Evolutionary conservation across 2,329 filamentous ascomycete genomes (phyloP).

Genomic region (Phialophora verrucosa): DNA sequence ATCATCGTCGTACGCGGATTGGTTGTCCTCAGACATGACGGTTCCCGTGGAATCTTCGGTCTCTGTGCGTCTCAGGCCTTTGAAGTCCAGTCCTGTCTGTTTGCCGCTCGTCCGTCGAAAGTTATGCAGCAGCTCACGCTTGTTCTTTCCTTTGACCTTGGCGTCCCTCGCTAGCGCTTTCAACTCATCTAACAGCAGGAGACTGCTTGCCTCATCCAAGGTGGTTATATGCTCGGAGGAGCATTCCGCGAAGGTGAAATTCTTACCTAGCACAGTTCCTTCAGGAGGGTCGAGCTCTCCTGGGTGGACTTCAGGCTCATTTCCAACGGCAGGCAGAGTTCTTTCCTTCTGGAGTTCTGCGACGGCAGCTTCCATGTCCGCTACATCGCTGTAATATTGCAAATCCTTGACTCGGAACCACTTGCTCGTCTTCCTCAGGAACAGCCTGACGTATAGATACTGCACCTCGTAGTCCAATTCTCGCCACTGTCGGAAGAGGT

Average conservation of each 20-base stretch:
- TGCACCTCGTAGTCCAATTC: constrained; percentile 80
- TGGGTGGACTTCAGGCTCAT: constrained; percentile 47
- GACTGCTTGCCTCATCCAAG: constrained; percentile 79
- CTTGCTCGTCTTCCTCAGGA: constrained; percentile 85
- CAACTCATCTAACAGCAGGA: constrained; percentile 86
- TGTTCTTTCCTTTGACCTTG: constrained; percentile 86
- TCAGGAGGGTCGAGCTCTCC: constrained; percentile 57
- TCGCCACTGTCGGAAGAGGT: constrained; percentile 78
- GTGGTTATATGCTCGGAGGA: constrained; percentile 75
- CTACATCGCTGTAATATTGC: constrained; percentile 81
- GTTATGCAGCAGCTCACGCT: constrained; percentile 76
- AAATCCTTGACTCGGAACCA: constrained; percentile 86
- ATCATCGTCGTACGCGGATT: constrained; percentile 41
- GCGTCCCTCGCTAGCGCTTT: constrained; percentile 83
- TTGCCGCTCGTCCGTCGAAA: constrained; percentile 74
- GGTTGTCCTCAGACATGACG: constrained; percentile 41
- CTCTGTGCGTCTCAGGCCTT: constrained; percentile 69
- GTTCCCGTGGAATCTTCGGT: constrained; percentile 58
- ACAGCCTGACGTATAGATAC: constrained; percentile 89
- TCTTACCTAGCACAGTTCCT: constrained; percentile 57
- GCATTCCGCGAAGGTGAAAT: constrained; percentile 79
- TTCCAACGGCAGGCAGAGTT: constrained; percentile 57
- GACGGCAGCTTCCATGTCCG: constrained; percentile 71
- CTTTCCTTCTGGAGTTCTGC: constrained; percentile 65
- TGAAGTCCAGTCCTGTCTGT: constrained; percentile 75